These are phyloP conservation scores for Cicer cuneatum DNA, from an alignment of 306 rosid genomes.

Conservation along the genomic window DNA sequence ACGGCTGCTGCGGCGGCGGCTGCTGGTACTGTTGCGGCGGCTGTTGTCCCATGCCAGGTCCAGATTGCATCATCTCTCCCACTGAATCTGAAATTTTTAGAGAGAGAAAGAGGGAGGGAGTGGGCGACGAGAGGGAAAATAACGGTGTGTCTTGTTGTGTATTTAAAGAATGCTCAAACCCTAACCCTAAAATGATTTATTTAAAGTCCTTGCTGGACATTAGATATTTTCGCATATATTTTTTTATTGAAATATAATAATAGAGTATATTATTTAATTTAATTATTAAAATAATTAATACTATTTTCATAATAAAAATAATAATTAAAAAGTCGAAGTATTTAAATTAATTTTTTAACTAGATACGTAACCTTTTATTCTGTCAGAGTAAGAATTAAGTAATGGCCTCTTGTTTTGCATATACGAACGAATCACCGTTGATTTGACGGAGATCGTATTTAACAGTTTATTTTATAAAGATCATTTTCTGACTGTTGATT, in stretches of 20 bases:
- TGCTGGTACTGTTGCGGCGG: slow-evolving; percentile 70
- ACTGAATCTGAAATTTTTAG: slow-evolving; percentile 34
- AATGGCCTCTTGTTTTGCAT: neutral
- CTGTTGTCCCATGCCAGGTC: slow-evolving; percentile 74
- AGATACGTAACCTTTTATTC: too few species aligned
- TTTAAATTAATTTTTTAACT: too few species aligned
- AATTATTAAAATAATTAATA: too few species aligned
- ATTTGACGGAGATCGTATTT: neutral
- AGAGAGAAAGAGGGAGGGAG: slow-evolving; percentile 33
- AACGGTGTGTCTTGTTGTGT: neutral
- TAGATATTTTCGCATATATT: neutral
- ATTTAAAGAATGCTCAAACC: slow-evolving; percentile 48
- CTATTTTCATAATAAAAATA: too few species aligned
- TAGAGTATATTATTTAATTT: too few species aligned
- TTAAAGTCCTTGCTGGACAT: neutral
- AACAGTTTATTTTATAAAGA: neutral
- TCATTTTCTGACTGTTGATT: neutral
- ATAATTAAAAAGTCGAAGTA: too few species aligned
- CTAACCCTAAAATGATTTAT: slow-evolving; percentile 59
- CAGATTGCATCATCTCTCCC: slow-evolving; percentile 82
- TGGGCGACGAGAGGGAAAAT: slow-evolving; percentile 19
- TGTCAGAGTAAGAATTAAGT: too few species aligned
- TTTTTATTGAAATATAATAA: neutral
- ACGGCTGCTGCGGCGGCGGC: slow-evolving; percentile 54
- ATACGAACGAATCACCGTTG: neutral